Base-by-base conservation (phyloP, 805 yeast genomes). In the Millerago galiae region DNA sequence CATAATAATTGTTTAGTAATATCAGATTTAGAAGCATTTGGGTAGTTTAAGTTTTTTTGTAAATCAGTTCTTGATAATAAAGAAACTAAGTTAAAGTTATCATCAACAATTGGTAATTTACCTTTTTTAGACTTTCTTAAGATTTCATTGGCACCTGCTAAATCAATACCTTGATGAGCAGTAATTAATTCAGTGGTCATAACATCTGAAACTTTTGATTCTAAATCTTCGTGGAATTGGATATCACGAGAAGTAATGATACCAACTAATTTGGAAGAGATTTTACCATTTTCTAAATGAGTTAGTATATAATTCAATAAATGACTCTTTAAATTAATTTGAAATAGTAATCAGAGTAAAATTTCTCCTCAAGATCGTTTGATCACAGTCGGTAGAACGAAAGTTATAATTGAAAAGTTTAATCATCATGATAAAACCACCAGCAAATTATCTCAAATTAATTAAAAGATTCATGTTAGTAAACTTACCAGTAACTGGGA, bases 321-420 rank as follows among this genome's bases (percentile, higher is more conserved):
- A 7, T 29, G 32, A 29, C 14, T 29, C 16, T 5, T 14, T 14
- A 2, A 6, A 29, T 29, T 29, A 11, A 31, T 29, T 21, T 27
- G 28, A 30, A 21, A 25, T 16, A 13, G 8, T 30, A 37, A 43
- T 66, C 76, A 72, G 79, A 57, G 59, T 54, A 62, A 58, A 21
- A 59, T 52, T 63, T 82, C 56, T 89, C 97, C 95, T 68, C 96
- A 88, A 77, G 95, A 85, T 89, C 93, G 95, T 83, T 81, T 81
- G 93, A 85, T 83, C 95, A 68, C 62, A 72, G 59, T 83, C 96
- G 95, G 98, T 83, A 91, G 99, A 91, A 91, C 98, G 99, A 91
- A 91, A 91, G 98, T 91, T 89, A 86, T 74, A 65, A 62, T 52
- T 49, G 55, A 59, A 50, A 36, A 52, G 50, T 38, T 44, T 61